Percentiles rank a stretch among this genome's conserved stretches.
Evolutionary conservation across 345 rosid species (phyloP).

Genomic region (Microthlaspi erraticum): DNA sequence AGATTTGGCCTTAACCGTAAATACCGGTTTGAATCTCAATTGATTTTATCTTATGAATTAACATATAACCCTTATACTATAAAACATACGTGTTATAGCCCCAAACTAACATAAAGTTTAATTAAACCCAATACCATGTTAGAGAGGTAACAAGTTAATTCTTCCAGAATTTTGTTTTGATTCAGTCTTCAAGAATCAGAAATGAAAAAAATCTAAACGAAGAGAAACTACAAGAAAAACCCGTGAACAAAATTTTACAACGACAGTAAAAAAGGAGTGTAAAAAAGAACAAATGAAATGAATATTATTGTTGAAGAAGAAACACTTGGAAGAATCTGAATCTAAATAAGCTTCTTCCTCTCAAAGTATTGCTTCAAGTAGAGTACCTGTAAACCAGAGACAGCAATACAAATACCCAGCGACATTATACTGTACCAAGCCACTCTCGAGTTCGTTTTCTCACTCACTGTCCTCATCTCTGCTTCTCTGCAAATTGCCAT

Average conservation of each 20-base stretch:
- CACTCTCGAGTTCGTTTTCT: conserved; percentile 73
- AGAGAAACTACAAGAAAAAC: conserved; percentile 18
- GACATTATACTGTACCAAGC: conserved; percentile 84
- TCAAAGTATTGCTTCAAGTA: conserved; percentile 85
- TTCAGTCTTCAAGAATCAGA: not conserved
- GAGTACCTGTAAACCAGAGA: conserved; percentile 69
- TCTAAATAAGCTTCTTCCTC: conserved; percentile 87
- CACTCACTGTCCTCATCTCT: conserved; percentile 77
- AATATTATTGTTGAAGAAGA: conserved; percentile 22
- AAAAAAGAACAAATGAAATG: conserved; percentile 16
- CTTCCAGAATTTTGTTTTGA: not conserved
- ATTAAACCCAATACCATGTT: not conserved
- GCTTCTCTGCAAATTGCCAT: conserved; percentile 70
- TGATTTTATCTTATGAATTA: not conserved
- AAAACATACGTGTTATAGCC: not conserved
- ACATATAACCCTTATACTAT: not conserved
- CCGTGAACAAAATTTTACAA: conserved; percentile 26
- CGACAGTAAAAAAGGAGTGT: not conserved
- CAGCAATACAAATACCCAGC: conserved; percentile 71
- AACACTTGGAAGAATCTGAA: not conserved
- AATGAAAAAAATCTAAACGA: not conserved
- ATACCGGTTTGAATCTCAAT: not conserved
- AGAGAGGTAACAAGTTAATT: not conserved
- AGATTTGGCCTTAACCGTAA: not conserved
- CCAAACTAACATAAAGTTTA: not conserved